A percentile compares a stretch with the other conserved stretches of the same genome.
Evolutionary conservation across 2,329 filamentous ascomycete species (phyloP).

Genomic region (Trichoderma sp.): DNA sequence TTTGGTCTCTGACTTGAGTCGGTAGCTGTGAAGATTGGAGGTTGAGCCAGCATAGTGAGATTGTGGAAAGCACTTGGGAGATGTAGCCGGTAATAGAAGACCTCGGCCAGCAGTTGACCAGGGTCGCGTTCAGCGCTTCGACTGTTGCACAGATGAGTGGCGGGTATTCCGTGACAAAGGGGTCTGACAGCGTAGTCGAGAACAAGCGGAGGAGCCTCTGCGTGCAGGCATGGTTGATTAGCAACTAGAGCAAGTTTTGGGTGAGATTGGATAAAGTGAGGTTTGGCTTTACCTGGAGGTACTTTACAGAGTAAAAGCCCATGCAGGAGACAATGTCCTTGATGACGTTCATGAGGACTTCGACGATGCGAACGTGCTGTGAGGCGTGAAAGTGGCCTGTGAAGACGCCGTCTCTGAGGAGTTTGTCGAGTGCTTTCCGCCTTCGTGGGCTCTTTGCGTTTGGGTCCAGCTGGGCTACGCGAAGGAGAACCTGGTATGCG

Average conservation of each 20-base stretch:
- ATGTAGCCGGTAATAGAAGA: conserved; percentile 58
- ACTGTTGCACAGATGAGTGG: conserved; percentile 57
- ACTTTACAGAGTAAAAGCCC: conserved; percentile 65
- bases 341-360: conserved; percentile 57
- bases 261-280: conserved; percentile 7
- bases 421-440: conserved; percentile 52
- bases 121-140: conserved; percentile 56
- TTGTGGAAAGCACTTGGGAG: conserved; percentile 63
- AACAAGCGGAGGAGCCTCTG: conserved; percentile 69
- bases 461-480: conserved; percentile 49
- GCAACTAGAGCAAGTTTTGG: neutral
- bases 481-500: conserved; percentile 68
- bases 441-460: conserved; percentile 35
- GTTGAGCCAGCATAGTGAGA: conserved; percentile 66
- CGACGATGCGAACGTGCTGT: conserved; percentile 59
- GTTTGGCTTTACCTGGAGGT: conserved; percentile 58
- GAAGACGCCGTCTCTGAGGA: conserved; percentile 60
- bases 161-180: conserved; percentile 62
- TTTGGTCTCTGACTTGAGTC: neutral
- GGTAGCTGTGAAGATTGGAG: conserved; percentile 38
- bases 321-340: conserved; percentile 55
- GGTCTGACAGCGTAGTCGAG: conserved; percentile 65
- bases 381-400: conserved; percentile 59
- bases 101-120: conserved; percentile 71
- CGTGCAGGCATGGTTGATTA: neutral